These are phyloP conservation scores for Perkinsus olseni DNA, from an alignment of 169 alveolate species.

Conservation along the genomic window DNA sequence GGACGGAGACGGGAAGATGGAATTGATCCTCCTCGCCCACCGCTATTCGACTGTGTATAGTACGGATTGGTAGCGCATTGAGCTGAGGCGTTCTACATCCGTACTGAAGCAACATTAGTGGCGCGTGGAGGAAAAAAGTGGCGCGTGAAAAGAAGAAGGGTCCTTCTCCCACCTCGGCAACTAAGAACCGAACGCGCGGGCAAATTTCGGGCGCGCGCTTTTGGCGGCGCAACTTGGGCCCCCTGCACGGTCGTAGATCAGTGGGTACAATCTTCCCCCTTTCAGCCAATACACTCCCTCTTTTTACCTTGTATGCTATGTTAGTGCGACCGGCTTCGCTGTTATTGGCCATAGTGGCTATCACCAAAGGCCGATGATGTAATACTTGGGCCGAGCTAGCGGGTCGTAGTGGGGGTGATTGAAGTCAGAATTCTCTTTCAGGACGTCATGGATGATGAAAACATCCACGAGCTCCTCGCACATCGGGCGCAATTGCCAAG, in stretches of 20 bases:
- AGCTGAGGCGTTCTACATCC: too few relatives aligned
- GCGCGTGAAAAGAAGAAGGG: too few relatives aligned
- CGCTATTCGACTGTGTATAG: too few relatives aligned
- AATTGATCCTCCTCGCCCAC: too few relatives aligned
- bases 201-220: not conserved
- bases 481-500: not conserved
- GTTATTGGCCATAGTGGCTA: not conserved
- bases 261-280: not conserved
- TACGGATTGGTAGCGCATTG: too few relatives aligned
- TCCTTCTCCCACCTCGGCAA: too few relatives aligned
- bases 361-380: not conserved
- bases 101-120: too few relatives aligned
- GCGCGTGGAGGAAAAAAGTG: too few relatives aligned
- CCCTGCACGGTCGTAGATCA: not conserved
- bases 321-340: not conserved
- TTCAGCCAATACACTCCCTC: not conserved
- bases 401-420: not conserved
- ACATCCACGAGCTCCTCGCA: not conserved
- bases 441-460: not conserved
- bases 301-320: not conserved
- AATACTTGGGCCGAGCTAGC: not conserved
- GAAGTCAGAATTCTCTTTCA: not conserved
- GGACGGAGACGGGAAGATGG: too few relatives aligned
- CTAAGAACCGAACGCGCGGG: too few relatives aligned
- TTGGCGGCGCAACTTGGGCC: not conserved